Evolutionary conservation across 306 rosid genomes (phyloP).

Genomic region (Trifolium repens): DNA sequence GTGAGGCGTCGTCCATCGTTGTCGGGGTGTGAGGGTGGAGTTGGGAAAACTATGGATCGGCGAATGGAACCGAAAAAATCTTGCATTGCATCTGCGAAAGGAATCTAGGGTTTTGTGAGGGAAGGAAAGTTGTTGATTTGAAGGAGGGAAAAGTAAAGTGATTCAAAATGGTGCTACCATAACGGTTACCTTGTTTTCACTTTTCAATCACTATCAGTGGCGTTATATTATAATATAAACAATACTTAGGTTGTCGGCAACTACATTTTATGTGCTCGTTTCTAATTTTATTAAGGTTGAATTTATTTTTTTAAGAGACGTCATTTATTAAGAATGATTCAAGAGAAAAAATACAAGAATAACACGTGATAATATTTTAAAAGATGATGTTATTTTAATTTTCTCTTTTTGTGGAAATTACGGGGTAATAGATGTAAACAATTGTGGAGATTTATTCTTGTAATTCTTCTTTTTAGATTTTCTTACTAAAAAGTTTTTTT

Average conservation of each 20-base stretch:
- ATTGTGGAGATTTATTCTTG: too few relatives aligned
- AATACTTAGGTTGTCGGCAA: constrained; percentile 4
- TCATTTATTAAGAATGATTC: too few relatives aligned
- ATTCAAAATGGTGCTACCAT: constrained; percentile 38
- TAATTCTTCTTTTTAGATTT: too few relatives aligned
- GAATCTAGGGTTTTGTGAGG: constrained; percentile 40
- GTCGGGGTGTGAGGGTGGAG: constrained; percentile 32
- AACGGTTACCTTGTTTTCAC: constrained; percentile 46
- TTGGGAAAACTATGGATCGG: constrained; percentile 70
- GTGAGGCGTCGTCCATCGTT: constrained; percentile 64
- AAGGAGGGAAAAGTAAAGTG: constrained; percentile 42
- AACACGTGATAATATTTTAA: too few relatives aligned
- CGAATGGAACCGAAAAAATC: constrained; percentile 83
- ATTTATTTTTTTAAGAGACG: too few relatives aligned
- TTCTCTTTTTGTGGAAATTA: too few relatives aligned
- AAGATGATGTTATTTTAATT: too few relatives aligned
- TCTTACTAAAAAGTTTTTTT: too few relatives aligned
- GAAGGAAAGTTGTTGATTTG: not conserved
- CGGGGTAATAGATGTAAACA: too few relatives aligned
- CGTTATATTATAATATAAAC: not conserved
- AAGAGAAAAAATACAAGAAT: too few relatives aligned
- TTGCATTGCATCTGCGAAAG: constrained; percentile 74
- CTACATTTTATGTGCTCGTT: not conserved
- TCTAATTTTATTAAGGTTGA: too few relatives aligned
- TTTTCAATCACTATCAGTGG: not conserved